Evolutionary conservation across 2,329 filamentous ascomycete genomes (phyloP).

Genomic region (Talaromyces sp.): DNA sequence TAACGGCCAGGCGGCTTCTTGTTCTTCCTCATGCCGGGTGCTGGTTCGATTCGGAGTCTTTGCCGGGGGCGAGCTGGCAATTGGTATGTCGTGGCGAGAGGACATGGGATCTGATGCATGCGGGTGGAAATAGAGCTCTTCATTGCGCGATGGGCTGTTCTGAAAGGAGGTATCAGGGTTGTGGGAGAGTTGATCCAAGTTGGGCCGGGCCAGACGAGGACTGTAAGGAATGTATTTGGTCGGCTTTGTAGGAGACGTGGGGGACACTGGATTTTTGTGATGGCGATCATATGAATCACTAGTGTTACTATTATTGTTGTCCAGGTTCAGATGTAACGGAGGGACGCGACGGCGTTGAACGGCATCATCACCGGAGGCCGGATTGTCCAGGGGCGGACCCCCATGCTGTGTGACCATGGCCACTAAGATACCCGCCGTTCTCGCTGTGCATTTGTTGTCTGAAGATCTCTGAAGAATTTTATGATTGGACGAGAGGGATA

Average conservation of each 20-base stretch:
- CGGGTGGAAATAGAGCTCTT: background rate
- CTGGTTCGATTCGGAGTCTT: background rate
- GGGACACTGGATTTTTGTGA: slow-evolving; percentile 8
- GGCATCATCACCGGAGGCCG: slow-evolving; percentile 29
- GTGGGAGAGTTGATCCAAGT: background rate
- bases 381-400: slow-evolving; percentile 35
- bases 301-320: slow-evolving; percentile 6
- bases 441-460: slow-evolving; percentile 43
- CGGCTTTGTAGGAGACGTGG: background rate
- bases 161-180: background rate
- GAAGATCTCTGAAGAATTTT: background rate
- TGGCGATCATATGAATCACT: background rate
- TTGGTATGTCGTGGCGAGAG: slow-evolving; percentile 3
- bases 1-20: slow-evolving; percentile 14
- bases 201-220: slow-evolving; percentile 11
- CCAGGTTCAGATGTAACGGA: slow-evolving; percentile 32
- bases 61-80: slow-evolving; percentile 8
- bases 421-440: slow-evolving; percentile 37
- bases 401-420: slow-evolving; percentile 48
- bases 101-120: slow-evolving; percentile 14
- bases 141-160: slow-evolving; percentile 8
- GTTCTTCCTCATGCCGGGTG: slow-evolving; percentile 5
- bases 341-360: slow-evolving; percentile 30
- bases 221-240: slow-evolving; percentile 16
- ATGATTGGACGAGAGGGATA: background rate